Conservation (phyloP, 192 early-diverging fungal genomes). For the Backusella circina region DNA sequence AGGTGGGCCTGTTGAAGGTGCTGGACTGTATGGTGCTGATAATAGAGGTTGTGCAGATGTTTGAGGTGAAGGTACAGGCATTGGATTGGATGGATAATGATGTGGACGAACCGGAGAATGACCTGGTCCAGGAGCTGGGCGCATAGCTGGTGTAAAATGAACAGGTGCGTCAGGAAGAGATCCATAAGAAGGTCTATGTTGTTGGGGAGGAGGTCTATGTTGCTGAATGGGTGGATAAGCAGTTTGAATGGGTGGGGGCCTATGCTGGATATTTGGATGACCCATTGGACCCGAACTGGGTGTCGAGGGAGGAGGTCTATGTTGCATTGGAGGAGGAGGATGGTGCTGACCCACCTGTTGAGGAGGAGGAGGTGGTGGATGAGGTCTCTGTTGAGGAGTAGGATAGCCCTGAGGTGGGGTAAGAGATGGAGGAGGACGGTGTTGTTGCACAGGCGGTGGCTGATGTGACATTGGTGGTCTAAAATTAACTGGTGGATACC, state of each 20-base stretch:
- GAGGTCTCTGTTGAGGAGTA: background rate
- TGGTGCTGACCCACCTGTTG: background rate
- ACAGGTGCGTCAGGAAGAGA: background rate
- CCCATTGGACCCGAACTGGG: background rate
- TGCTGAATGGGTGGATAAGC: background rate
- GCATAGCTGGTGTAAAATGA: background rate
- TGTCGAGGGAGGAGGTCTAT: background rate
- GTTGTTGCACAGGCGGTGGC: background rate
- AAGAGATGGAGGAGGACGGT: background rate
- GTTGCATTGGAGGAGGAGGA: constrained; percentile 5
- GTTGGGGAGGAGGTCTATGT: background rate
- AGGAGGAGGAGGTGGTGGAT: background rate
- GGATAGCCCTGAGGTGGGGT: background rate
- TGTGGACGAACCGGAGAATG: background rate
- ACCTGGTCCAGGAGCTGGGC: background rate
- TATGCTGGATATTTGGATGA: background rate
- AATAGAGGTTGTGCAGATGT: background rate
- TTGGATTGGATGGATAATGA: constrained; percentile 3
- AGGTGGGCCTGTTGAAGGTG: background rate
- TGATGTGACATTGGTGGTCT: constrained; percentile 16
- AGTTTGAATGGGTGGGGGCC: background rate
- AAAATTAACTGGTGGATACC: background rate
- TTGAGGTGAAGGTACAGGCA: background rate
- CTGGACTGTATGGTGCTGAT: constrained; percentile 3
- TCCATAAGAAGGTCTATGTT: background rate